Evolutionary conservation across 495 filamentous ascomycete genomes (phyloP), one percentile per base, ranked within the genome.

Genomic region (Glarea lozoyensis): DNA sequence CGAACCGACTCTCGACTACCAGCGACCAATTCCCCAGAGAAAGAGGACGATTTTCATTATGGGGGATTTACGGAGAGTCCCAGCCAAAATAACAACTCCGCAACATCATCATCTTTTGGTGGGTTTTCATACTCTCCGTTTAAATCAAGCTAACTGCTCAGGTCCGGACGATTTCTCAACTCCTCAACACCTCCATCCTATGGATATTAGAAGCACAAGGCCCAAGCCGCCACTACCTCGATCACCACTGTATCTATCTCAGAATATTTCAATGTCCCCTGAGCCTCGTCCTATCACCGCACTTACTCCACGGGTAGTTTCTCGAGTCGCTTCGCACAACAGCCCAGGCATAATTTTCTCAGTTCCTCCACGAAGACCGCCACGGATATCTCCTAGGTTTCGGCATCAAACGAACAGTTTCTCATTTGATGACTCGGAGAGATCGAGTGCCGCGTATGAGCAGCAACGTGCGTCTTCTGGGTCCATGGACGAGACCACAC

Each of bases 371-470:
- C 45, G 51, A 29, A 19, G 51, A 41, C 47, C 30, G 22, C 37
- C 23, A 37, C 37, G 15, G 6, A 23, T 38, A 15, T 21, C 45
- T 5, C 38, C 32, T 0, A 20, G 18, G 21, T 52, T 51, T 18
- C 42, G 55, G 33, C 51, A 53, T 22, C 55, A 53, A 32, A 54
- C 48, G 15, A 54, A 54, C 24, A 58, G 51, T 20, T 58, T 54
- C 37, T 54, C 55, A 10, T 54, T 54, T 20, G 55, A 58, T 24
- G 40, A 43, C 9, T 54, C 51, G 0, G 55, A 54, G 30, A 27
- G 48, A 29, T 36, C 55, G 2, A 58, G 52, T 39, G 48, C 55
- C n/a, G 51, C 55, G 15, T 52, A 54, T 34, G 55, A 58, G 18
- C 50, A 52, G 23, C 41, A 52, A 20, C 50, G 46, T 7, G 37